phyloP scores from a whole-genome alignment of 73 alveolate genomes.

The Tetrahymena elliotti region DNA sequence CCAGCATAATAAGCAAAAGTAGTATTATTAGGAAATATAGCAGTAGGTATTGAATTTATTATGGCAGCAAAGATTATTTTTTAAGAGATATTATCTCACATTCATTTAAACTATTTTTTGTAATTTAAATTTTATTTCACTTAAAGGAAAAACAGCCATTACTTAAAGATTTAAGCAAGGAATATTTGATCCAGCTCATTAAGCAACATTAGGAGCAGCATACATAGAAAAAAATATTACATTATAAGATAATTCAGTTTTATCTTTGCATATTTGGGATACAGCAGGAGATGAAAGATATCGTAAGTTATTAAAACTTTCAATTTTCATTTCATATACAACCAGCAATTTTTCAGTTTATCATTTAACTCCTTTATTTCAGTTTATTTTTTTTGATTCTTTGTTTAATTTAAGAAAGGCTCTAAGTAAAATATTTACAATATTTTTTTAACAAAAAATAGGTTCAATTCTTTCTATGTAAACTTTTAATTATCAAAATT shows the following conservation, averaged over 20 bases:
- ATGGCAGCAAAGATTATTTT: neutral
- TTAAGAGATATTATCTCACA: neutral
- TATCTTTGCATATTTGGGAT: conserved; percentile 41
- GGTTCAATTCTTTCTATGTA: neutral
- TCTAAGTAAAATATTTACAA: neutral
- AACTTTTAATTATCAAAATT: neutral
- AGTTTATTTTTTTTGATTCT: neutral
- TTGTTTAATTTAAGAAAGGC: neutral
- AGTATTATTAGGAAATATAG: conserved; percentile 33
- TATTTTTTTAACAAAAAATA: neutral
- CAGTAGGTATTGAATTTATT: conserved; percentile 3
- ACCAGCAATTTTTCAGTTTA: neutral
- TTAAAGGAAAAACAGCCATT: conserved; percentile 13
- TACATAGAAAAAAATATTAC: conserved; percentile 18
- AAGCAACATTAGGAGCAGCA: conserved; percentile 37
- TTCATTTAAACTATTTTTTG: neutral
- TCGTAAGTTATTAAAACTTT: neutral
- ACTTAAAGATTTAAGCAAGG: conserved; percentile 11
- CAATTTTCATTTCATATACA: neutral
- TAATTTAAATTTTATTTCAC: neutral
- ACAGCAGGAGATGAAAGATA: conserved; percentile 41
- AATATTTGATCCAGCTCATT: conserved; percentile 7
- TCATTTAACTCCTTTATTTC: neutral
- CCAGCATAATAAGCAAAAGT: conserved; percentile 13
- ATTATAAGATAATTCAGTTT: conserved; percentile 11